A percentile compares a stretch with the other conserved stretches of the same genome.
Evolutionary conservation across 768 basidiomycete species (phyloP).

Genomic region (Lactarius sanguifluus): DNA sequence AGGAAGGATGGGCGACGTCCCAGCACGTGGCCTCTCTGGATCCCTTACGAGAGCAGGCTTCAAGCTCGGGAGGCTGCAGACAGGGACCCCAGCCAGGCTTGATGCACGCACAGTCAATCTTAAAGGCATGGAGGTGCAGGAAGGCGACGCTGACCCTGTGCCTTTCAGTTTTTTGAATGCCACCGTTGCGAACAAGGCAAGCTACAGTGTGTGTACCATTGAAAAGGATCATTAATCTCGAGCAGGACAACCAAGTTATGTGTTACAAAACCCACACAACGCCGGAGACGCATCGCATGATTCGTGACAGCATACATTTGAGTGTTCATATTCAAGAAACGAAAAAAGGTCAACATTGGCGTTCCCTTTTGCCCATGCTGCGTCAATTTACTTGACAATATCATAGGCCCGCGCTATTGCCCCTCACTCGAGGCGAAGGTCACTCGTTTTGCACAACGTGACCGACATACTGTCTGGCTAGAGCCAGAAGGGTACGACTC

Average conservation of each 20-base stretch:
- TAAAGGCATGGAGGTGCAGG: conserved; percentile 55
- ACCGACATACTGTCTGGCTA: conserved; percentile 76
- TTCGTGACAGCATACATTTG: conserved; percentile 70
- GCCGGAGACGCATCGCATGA: conserved; percentile 67
- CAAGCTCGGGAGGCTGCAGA: conserved; percentile 79
- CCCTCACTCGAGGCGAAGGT: conserved; percentile 90
- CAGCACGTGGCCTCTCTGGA: conserved; percentile 70
- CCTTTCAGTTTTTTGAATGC: conserved; percentile 78
- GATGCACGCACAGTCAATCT: conserved; percentile 72
- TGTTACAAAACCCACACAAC: conserved; percentile 79
- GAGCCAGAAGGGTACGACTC: conserved; percentile 93
- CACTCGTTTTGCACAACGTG: conserved; percentile 70
- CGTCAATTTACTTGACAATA: background rate
- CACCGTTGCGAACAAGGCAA: conserved; percentile 68
- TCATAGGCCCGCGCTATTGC: conserved; percentile 82
- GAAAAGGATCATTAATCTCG: background rate
- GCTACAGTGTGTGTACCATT: background rate
- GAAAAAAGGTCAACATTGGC: conserved; percentile 58
- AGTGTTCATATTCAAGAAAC: conserved; percentile 89
- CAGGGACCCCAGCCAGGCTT: conserved; percentile 83
- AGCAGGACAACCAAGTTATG: conserved; percentile 65
- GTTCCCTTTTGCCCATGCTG: background rate
- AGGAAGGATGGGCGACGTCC: conserved; percentile 70
- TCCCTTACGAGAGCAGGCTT: conserved; percentile 77
- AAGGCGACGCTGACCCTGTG: conserved; percentile 60